Percentiles rank a stretch among this genome's conserved stretches.
These are phyloP conservation scores for Tricholoma sp. DNA, from an alignment of 768 basidiomycete genomes.

Conservation along the genomic window DNA sequence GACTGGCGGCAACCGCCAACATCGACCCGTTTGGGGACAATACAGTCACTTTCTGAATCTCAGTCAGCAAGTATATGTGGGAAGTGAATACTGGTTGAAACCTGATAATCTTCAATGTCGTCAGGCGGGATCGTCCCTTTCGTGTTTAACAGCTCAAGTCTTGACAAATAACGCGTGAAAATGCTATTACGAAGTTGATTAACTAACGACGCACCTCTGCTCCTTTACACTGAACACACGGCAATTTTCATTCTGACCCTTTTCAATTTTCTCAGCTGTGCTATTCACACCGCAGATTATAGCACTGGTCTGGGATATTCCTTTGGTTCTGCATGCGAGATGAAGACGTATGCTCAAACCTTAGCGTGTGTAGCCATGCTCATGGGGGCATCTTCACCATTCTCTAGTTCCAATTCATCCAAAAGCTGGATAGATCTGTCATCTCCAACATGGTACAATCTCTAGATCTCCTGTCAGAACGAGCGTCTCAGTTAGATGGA, in stretches of 20 bases:
- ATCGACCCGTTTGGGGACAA: constrained; percentile 65
- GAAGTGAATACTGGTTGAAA: constrained; percentile 26
- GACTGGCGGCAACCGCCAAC: constrained; percentile 68
- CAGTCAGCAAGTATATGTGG: constrained; percentile 7
- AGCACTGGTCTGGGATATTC: constrained; percentile 33
- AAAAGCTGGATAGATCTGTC: constrained; percentile 50
- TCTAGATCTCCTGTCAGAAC: constrained; percentile 34
- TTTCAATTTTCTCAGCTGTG: constrained; percentile 50
- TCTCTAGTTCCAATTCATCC: constrained; percentile 70
- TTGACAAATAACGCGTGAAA: constrained; percentile 23
- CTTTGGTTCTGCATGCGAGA: constrained; percentile 1
- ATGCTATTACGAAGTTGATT: background rate
- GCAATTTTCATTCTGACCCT: constrained; percentile 80
- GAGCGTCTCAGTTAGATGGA: background rate
- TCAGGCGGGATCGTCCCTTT: constrained; percentile 56
- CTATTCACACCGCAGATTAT: constrained; percentile 90
- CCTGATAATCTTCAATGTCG: constrained; percentile 81
- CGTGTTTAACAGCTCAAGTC: constrained; percentile 47
- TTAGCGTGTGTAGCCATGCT: constrained; percentile 71
- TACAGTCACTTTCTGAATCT: constrained; percentile 78
- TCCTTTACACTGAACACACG: constrained; percentile 60
- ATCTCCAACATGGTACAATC: constrained; percentile 58
- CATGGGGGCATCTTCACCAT: constrained; percentile 94
- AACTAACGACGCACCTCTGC: constrained; percentile 43
- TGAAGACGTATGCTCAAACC: constrained; percentile 32